Evolutionary conservation across 129 eudicot genomes (phyloP).

Genomic region (Solidago caesia): DNA sequence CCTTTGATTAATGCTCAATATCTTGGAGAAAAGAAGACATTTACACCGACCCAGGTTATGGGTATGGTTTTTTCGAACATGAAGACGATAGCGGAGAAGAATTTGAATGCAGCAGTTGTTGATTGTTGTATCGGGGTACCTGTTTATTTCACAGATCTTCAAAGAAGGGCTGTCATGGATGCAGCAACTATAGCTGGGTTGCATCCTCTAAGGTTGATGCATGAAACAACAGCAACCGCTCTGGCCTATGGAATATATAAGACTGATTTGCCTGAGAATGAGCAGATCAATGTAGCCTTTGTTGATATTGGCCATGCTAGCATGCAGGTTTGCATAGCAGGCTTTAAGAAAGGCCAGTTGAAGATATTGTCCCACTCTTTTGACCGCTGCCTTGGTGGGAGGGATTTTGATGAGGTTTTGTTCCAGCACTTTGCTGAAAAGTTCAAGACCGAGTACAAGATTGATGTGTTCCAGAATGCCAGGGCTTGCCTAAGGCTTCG

Average conservation of each 20-base stretch:
- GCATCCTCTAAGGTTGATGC: constrained; percentile 83
- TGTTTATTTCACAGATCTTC: constrained; percentile 85
- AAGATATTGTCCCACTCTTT: constrained; percentile 81
- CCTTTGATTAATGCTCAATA: constrained; percentile 77
- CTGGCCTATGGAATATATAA: constrained; percentile 93
- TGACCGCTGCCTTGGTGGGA: constrained; percentile 78
- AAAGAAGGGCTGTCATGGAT: constrained; percentile 82
- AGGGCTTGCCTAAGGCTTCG: constrained; percentile 88
- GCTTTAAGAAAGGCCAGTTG: constrained; percentile 88
- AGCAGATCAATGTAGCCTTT: constrained; percentile 79
- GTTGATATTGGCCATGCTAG: constrained; percentile 96
- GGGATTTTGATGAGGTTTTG: constrained; percentile 86
- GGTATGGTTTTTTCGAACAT: constrained; percentile 84
- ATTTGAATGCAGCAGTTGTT: constrained; percentile 80
- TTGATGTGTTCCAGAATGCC: constrained; percentile 81
- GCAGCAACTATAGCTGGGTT: constrained; percentile 94
- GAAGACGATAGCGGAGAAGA: constrained; percentile 84
- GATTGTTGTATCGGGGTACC: constrained; percentile 96
- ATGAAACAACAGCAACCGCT: constrained; percentile 96
- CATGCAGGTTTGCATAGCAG: constrained; percentile 91
- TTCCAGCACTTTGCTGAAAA: constrained; percentile 89
- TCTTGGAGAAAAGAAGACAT: constrained; percentile 74
- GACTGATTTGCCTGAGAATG: constrained; percentile 90
- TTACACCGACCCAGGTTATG: constrained; percentile 83
- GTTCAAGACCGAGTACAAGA: constrained; percentile 72